Conservation (phyloP, 2,329 filamentous ascomycete genomes). For the Calonectria hongkongensis region DNA sequence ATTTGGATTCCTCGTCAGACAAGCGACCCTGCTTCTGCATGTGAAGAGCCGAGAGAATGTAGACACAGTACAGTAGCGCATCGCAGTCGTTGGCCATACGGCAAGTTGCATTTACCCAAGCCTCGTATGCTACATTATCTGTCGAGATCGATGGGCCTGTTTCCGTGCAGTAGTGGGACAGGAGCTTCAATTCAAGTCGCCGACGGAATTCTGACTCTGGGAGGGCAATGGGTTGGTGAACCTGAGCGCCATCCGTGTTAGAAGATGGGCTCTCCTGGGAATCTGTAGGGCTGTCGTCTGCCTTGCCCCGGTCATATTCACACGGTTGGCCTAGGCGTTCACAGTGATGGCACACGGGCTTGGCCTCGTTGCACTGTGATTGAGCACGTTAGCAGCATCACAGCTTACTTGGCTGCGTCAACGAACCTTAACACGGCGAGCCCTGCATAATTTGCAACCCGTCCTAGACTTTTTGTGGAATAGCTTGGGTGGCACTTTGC, state of each 20-base stretch:
- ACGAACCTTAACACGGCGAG: constrained; percentile 49
- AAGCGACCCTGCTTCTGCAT: constrained; percentile 30
- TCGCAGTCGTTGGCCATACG: constrained; percentile 45
- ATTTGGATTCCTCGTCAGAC: constrained; percentile 17
- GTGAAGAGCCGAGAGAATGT: constrained; percentile 46
- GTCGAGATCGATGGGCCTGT: constrained; percentile 42
- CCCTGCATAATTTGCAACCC: constrained; percentile 49
- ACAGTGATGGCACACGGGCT: constrained; percentile 49
- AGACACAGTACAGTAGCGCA: constrained; percentile 46
- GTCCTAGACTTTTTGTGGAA: constrained; percentile 53
- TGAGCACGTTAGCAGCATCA: neutral
- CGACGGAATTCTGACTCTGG: constrained; percentile 46
- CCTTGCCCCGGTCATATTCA: constrained; percentile 44
- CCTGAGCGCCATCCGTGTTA: neutral
- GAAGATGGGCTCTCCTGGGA: neutral
- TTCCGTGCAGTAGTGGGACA: constrained; percentile 47
- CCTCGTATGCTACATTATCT: constrained; percentile 37
- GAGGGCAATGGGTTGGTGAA: neutral
- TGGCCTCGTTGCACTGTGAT: constrained; percentile 48
- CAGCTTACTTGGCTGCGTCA: too few species aligned
- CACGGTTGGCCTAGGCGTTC: constrained; percentile 44
- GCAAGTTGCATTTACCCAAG: constrained; percentile 38
- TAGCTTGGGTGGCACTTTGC: constrained; percentile 41
- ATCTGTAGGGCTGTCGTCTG: neutral
- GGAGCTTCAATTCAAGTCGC: constrained; percentile 46